These are phyloP conservation scores for Sporothrix sp. DNA, from an alignment of 2,329 filamentous ascomycete genomes.

Conservation along the genomic window DNA sequence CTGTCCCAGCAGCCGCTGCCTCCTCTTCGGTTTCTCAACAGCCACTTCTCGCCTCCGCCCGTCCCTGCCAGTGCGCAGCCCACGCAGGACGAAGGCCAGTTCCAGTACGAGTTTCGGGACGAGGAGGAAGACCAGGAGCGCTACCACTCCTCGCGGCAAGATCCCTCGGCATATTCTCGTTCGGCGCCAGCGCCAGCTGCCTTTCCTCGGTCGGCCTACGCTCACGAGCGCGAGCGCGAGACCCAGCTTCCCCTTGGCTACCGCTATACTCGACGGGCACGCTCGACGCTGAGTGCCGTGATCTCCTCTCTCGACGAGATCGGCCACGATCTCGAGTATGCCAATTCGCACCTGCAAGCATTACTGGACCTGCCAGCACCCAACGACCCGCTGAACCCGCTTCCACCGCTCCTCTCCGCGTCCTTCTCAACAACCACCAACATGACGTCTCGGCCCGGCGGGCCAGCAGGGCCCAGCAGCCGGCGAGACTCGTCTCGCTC, in stretches of 20 bases:
- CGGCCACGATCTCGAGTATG: constrained; percentile 29
- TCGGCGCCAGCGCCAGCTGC: no score
- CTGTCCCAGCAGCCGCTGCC: constrained; percentile 6
- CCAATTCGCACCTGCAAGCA: constrained; percentile 35
- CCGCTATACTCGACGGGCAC: neutral
- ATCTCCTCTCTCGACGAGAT: constrained; percentile 12
- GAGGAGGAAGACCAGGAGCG: no score
- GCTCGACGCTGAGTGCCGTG: neutral
- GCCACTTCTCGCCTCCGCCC: no score
- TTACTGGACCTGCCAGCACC: constrained; percentile 29
- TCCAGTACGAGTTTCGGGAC: no score
- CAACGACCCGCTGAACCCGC: constrained; percentile 7
- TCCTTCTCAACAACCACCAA: neutral
- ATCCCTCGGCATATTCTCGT: no score
- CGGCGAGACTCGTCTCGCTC: constrained; percentile 11
- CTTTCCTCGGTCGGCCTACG: constrained; percentile 22
- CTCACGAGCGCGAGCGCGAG: no score
- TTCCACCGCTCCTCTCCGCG: neutral
- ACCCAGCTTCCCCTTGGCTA: constrained; percentile 7
- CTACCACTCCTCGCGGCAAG: no score
- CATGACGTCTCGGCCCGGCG: constrained; percentile 6
- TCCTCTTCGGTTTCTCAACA: constrained; percentile 9
- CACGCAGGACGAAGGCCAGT: no score
- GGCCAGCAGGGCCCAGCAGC: neutral
- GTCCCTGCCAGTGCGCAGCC: no score